A percentile compares a stretch with the other conserved stretches of the same genome.
Evolutionary conservation across 495 filamentous ascomycete species (phyloP).

Genomic region (Penicillium lagena): DNA sequence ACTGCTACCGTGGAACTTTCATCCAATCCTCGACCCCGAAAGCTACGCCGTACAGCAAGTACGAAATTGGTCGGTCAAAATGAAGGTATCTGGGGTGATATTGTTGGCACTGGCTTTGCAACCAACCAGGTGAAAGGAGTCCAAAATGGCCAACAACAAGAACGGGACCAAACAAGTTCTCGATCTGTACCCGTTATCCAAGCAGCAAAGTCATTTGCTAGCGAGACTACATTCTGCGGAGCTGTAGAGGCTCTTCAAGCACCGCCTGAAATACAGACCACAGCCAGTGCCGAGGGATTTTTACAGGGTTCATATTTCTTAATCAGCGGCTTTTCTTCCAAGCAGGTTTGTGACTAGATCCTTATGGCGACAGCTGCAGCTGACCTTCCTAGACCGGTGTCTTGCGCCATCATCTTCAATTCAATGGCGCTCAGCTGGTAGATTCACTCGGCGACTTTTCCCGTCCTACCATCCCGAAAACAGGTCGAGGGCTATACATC

Average conservation of each 20-base stretch:
- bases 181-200: constrained; percentile 20
- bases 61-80: constrained; percentile 72
- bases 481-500: constrained; percentile 39
- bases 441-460: constrained; percentile 33
- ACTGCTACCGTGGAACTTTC: constrained; percentile 9
- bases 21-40: constrained; percentile 41
- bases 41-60: constrained; percentile 75
- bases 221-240: constrained; percentile 29
- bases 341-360: constrained; percentile 34
- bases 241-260: constrained; percentile 13
- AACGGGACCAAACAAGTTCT: constrained; percentile 16
- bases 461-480: constrained; percentile 31
- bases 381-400: constrained; percentile 30
- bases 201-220: constrained; percentile 36
- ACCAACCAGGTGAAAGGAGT: constrained; percentile 17
- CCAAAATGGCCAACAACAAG: constrained; percentile 23
- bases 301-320: constrained; percentile 47
- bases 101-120: constrained; percentile 53
- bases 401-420: constrained; percentile 45
- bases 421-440: constrained; percentile 47
- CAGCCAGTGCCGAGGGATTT: constrained; percentile 20
- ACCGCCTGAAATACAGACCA: constrained; percentile 7
- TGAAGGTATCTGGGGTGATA: constrained; percentile 80
- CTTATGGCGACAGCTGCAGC: too few relatives aligned
- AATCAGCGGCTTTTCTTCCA: constrained; percentile 57